Conservation (phyloP, 768 basidiomycete species). For the Panaeolus cyanescens region DNA sequence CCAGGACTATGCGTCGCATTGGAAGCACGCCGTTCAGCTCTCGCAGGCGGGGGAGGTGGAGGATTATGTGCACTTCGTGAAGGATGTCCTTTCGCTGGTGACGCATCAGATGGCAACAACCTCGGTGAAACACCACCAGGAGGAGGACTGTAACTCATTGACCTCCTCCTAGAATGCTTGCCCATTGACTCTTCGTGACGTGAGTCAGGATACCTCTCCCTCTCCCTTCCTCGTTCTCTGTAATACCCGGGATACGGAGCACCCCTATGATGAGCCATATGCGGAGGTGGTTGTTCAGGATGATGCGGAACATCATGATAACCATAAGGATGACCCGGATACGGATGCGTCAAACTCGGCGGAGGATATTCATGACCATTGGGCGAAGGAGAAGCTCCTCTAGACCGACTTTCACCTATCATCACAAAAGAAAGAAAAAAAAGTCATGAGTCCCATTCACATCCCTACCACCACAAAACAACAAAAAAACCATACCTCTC, state of each 20-base stretch:
- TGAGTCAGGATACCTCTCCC: neutral
- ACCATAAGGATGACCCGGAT: neutral
- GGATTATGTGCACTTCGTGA: too few relatives aligned
- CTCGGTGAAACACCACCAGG: neutral
- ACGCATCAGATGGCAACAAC: neutral
- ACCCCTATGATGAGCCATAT: too few relatives aligned
- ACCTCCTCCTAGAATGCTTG: neutral
- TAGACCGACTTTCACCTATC: neutral
- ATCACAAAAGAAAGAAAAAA: neutral
- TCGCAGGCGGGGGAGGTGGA: too few relatives aligned
- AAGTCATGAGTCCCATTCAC: neutral
- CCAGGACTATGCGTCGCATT: neutral
- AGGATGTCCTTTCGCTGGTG: neutral
- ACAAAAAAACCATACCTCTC: neutral
- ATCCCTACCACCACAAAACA: neutral
- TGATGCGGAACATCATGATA: too few relatives aligned
- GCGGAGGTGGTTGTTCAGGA: too few relatives aligned
- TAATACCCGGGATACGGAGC: constrained; percentile 7
- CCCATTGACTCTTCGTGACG: neutral
- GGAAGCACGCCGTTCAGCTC: neutral
- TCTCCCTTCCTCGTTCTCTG: neutral
- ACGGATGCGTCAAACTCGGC: neutral
- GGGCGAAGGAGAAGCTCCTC: neutral
- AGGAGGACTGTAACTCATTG: neutral
- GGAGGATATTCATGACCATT: neutral